A percentile compares a stretch with the other conserved stretches of the same genome.
phyloP scores from a whole-genome alignment of 352 stramenopile genomes.

The Globisporangium iwayamae region DNA sequence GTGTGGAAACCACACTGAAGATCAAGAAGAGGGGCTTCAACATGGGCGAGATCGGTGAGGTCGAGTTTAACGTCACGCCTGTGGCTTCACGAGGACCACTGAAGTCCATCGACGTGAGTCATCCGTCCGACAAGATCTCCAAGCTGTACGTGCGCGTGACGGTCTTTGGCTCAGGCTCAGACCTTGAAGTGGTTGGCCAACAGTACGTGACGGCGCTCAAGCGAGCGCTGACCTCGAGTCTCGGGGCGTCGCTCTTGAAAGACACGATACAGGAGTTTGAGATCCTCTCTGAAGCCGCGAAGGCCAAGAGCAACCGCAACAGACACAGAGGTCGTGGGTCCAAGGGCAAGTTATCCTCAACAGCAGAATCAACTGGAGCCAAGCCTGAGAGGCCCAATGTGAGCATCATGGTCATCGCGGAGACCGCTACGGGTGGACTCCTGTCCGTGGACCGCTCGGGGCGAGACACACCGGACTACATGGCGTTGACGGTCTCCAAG shows the following conservation, averaged over 20 bases:
- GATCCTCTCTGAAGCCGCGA: slow-evolving; percentile 27
- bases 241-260: slow-evolving; percentile 1
- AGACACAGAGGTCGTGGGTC: neutral
- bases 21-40: slow-evolving; percentile 49
- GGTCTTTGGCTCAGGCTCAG: slow-evolving; percentile 33
- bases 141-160: slow-evolving; percentile 40
- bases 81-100: slow-evolving; percentile 14
- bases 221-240: slow-evolving; percentile 19
- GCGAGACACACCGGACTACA: slow-evolving; percentile 34
- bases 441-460: slow-evolving; percentile 40
- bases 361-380: neutral
- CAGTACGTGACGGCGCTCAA: slow-evolving; percentile 34
- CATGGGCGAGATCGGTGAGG: slow-evolving; percentile 37
- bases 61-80: slow-evolving; percentile 28
- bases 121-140: slow-evolving; percentile 24
- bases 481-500: slow-evolving; percentile 24
- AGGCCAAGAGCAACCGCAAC: slow-evolving; percentile 9
- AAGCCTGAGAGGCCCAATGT: slow-evolving; percentile 30
- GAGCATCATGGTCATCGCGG: slow-evolving; percentile 36
- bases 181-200: slow-evolving; percentile 28
- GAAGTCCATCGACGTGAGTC: slow-evolving; percentile 37
- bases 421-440: slow-evolving; percentile 40
- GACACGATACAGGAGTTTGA: slow-evolving; percentile 24
- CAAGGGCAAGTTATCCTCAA: neutral
- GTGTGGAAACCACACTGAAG: slow-evolving; percentile 27